Percentiles rank a stretch among this genome's conserved stretches.
phyloP scores from a whole-genome alignment of 805 yeast genomes.

The Kazachstania martiniae region DNA sequence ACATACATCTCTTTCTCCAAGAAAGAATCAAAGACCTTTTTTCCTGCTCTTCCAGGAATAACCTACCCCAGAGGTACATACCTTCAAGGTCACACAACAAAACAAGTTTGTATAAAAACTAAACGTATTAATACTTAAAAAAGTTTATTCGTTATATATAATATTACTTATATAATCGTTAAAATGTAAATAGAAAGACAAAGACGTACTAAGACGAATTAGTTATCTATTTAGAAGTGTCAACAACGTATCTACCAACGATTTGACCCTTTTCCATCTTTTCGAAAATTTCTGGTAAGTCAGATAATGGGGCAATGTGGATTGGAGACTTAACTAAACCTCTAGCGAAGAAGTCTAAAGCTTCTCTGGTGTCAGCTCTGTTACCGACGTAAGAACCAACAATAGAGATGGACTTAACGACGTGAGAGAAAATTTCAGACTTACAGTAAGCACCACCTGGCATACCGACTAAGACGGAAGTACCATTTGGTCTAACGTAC shows the following conservation, averaged over 20 bases:
- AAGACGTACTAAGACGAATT: slow-evolving; percentile 1
- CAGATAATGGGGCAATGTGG: slow-evolving; percentile 45
- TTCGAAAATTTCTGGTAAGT: slow-evolving; percentile 41
- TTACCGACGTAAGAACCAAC: slow-evolving; percentile 81
- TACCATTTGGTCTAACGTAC: slow-evolving; percentile 55
- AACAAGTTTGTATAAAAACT: no score
- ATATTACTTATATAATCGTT: not conserved
- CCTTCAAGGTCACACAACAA: no score
- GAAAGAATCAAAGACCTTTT: no score
- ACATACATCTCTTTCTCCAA: no score
- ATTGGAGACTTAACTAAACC: slow-evolving; percentile 57
- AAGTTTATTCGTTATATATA: not conserved
- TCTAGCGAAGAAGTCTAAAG: slow-evolving; percentile 57
- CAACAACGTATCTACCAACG: slow-evolving; percentile 78
- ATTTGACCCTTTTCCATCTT: slow-evolving; percentile 47
- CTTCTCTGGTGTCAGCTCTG: slow-evolving; percentile 73
- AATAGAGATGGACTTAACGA: slow-evolving; percentile 58
- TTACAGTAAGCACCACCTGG: slow-evolving; percentile 66
- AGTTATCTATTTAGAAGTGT: slow-evolving; percentile 44
- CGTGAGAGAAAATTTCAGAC: slow-evolving; percentile 59
- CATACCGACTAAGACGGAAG: slow-evolving; percentile 60
- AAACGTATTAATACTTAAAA: no score
- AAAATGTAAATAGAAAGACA: slow-evolving; percentile 4
- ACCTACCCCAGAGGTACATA: no score
- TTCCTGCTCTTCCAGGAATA: no score